phyloP scores from a whole-genome alignment of 805 yeast genomes.

The Blastobotrys terrestris region DNA sequence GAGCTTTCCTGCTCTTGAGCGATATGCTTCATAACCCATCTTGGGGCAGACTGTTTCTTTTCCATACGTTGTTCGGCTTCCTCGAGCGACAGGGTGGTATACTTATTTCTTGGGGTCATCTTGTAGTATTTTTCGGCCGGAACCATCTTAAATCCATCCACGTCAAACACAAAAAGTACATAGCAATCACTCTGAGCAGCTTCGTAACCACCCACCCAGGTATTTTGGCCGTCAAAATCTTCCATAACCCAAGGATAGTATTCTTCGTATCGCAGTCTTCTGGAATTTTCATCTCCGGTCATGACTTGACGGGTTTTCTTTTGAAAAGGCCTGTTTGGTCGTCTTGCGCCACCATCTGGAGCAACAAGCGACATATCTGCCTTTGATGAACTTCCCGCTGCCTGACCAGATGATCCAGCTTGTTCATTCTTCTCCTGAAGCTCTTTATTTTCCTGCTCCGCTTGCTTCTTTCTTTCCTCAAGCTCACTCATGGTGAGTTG shows the following conservation, averaged over 20 bases:
- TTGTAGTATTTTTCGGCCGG: slow-evolving; percentile 93
- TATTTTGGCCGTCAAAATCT: slow-evolving; percentile 89
- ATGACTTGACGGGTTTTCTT: slow-evolving; percentile 81
- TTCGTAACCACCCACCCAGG: slow-evolving; percentile 94
- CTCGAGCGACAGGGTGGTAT: slow-evolving; percentile 87
- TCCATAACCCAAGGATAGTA: slow-evolving; percentile 98
- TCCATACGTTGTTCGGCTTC: slow-evolving; percentile 96
- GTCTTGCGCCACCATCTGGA: slow-evolving; percentile 87
- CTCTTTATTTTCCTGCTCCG: not conserved
- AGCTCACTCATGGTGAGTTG: slow-evolving; percentile 58
- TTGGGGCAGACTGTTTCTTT: slow-evolving; percentile 66
- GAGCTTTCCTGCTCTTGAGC: slow-evolving; percentile 48
- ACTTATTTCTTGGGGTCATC: slow-evolving; percentile 88
- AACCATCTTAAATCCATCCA: slow-evolving; percentile 83
- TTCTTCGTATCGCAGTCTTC: slow-evolving; percentile 87
- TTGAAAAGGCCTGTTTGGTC: slow-evolving; percentile 52
- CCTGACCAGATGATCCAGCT: not conserved
- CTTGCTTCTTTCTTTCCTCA: slow-evolving; percentile 27
- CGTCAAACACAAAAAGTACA: slow-evolving; percentile 77
- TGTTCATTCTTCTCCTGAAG: not conserved
- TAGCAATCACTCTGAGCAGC: slow-evolving; percentile 85
- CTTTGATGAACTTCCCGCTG: slow-evolving; percentile 25
- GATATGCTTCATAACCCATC: slow-evolving; percentile 95
- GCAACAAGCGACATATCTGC: slow-evolving; percentile 55
- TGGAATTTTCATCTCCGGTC: slow-evolving; percentile 73